Percentiles rank a stretch among this genome's conserved stretches.
These are phyloP conservation scores for Peziza echinospora DNA, from an alignment of 495 filamentous ascomycete species.

Conservation along the genomic window DNA sequence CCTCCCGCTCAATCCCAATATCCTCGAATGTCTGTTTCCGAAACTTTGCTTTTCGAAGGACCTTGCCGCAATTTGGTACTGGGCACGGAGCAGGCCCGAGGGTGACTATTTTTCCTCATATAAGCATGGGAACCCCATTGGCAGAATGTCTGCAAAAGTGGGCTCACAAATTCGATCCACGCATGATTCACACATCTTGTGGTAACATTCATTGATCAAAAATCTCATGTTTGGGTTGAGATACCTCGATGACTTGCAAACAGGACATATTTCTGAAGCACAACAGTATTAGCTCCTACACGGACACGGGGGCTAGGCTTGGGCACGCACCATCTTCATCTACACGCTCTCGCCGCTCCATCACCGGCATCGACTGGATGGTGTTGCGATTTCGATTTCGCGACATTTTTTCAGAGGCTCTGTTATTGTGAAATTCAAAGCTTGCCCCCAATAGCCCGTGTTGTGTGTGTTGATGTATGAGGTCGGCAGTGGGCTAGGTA, in stretches of 20 bases:
- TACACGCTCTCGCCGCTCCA: background rate
- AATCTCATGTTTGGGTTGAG: conserved; percentile 84
- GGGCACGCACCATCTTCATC: background rate
- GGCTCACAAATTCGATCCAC: conserved; percentile 55
- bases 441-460: no score
- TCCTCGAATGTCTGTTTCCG: conserved; percentile 77
- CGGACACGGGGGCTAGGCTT: no score
- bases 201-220: conserved; percentile 94
- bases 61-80: conserved; percentile 63
- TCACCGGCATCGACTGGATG: background rate
- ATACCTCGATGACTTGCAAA: conserved; percentile 90
- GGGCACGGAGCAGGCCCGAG: conserved; percentile 78
- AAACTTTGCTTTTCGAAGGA: conserved; percentile 66
- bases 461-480: no score
- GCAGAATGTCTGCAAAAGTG: no score
- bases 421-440: no score
- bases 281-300: no score
- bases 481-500: no score
- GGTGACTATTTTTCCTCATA: conserved; percentile 33
- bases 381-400: background rate
- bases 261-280: conserved; percentile 66
- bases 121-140: no score
- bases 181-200: conserved; percentile 91
- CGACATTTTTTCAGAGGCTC: conserved; percentile 1
- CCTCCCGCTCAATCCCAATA: conserved; percentile 74